Conservation (phyloP, 495 filamentous ascomycete genomes). For the Copromyces sp. region DNA sequence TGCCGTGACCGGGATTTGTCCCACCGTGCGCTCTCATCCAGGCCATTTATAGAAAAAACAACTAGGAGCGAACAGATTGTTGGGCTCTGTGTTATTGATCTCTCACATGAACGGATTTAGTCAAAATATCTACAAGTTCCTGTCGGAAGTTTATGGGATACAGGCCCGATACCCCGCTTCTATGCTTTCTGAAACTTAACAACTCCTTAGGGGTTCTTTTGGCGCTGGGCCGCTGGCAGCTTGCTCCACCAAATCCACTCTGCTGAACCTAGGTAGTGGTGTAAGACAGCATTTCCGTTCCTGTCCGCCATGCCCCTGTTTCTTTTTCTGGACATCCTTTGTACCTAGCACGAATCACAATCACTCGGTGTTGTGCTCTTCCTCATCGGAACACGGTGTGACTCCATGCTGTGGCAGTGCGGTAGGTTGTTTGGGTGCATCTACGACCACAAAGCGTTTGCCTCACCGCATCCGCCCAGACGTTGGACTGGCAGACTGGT, state of each 20-base stretch:
- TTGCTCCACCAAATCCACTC: background rate
- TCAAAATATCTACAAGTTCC: no score
- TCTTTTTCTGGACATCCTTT: background rate
- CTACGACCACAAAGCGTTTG: background rate
- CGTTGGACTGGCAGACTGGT: background rate
- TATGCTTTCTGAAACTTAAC: background rate
- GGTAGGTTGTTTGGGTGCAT: background rate
- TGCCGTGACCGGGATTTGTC: background rate
- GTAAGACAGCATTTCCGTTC: background rate
- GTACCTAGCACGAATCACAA: background rate
- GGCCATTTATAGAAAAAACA: no score
- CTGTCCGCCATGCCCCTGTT: background rate
- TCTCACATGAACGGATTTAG: background rate
- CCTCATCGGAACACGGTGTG: background rate
- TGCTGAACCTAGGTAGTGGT: background rate
- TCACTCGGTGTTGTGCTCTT: background rate
- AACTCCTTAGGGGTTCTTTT: background rate
- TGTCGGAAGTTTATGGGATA: background rate
- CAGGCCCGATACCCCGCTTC: background rate
- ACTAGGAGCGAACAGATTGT: no score
- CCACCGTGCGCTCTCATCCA: background rate
- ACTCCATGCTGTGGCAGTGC: background rate
- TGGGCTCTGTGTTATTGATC: background rate
- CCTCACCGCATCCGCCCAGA: background rate
- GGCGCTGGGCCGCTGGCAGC: background rate